Conservation (phyloP, 306 rosid species). For the Cucumis sativus region DNA sequence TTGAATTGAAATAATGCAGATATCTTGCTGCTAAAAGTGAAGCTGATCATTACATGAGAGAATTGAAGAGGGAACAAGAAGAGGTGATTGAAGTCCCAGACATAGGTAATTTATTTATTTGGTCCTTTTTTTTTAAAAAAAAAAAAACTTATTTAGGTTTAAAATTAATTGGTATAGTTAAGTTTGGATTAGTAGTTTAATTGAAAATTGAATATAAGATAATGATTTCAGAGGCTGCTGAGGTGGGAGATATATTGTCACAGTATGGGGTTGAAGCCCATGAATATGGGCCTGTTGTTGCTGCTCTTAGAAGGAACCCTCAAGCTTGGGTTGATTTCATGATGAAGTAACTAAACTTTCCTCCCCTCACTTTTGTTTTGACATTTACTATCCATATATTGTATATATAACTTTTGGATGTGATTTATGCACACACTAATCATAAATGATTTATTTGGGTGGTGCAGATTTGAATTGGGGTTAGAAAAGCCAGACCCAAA, state of each 20-base stretch:
- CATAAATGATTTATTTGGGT: too few relatives aligned
- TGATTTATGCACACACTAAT: too few relatives aligned
- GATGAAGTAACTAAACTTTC: conserved; percentile 58
- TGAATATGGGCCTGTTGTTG: conserved; percentile 64
- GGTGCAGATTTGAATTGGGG: conserved; percentile 75
- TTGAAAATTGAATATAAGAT: not conserved
- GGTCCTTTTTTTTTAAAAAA: too few relatives aligned
- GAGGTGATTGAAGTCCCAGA: conserved; percentile 68
- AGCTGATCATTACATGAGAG: conserved; percentile 68
- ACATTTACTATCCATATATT: too few relatives aligned
- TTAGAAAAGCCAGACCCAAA: conserved; percentile 85
- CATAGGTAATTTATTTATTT: conserved; percentile 14
- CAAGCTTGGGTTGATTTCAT: conserved; percentile 95
- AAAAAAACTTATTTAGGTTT: too few relatives aligned
- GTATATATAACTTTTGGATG: too few relatives aligned
- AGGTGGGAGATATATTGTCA: conserved; percentile 33
- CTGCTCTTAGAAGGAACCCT: conserved; percentile 72
- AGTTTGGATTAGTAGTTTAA: not conserved
- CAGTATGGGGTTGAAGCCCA: conserved; percentile 34
- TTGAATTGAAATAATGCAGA: conserved; percentile 16
- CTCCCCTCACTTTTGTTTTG: not conserved
- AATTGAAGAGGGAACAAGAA: conserved; percentile 70
- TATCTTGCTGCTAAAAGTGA: conserved; percentile 91
- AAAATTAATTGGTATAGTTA: not conserved
- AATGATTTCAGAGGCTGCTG: conserved; percentile 31